Evolutionary conservation across 2,329 filamentous ascomycete species (phyloP).

Genomic region (Colletotrichum lindemuthianum): DNA sequence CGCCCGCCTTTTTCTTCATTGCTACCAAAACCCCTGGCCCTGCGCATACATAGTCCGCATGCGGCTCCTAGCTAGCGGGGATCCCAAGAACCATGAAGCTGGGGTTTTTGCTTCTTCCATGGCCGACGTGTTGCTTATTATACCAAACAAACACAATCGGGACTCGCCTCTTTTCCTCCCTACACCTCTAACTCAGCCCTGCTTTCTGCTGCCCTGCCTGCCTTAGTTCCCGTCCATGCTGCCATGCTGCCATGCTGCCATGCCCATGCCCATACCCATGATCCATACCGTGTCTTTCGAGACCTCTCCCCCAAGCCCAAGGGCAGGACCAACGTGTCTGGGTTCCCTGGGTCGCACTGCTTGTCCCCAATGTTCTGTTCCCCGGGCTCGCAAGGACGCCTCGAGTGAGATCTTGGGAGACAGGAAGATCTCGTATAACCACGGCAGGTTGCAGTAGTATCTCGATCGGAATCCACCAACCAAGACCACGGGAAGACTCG

Average conservation of each 20-base stretch:
- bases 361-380: conserved; percentile 15
- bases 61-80: conserved; percentile 7
- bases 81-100: conserved; percentile 29
- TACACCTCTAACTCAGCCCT: conserved; percentile 10
- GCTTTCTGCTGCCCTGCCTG: conserved; percentile 8
- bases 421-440: conserved; percentile 39
- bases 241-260: conserved; percentile 2
- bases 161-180: conserved; percentile 19
- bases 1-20: conserved; percentile 24
- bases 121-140: conserved; percentile 27
- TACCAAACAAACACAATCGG: conserved; percentile 1
- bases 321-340: conserved; percentile 14
- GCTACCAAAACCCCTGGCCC: conserved; percentile 11
- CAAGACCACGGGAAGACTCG: conserved; percentile 34
- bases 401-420: conserved; percentile 33
- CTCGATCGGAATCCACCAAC: conserved; percentile 37
- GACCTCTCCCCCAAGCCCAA: too few relatives aligned
- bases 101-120: conserved; percentile 33
- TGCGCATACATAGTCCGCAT: background rate
- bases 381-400: conserved; percentile 26
- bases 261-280: background rate
- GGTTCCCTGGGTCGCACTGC: conserved; percentile 17
- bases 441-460: conserved; percentile 37
- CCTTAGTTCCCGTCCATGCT: conserved; percentile 15
- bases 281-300: too few relatives aligned